Base-by-base conservation (phyloP, 805 yeast genomes). In the Starmera dryadoides region DNA sequence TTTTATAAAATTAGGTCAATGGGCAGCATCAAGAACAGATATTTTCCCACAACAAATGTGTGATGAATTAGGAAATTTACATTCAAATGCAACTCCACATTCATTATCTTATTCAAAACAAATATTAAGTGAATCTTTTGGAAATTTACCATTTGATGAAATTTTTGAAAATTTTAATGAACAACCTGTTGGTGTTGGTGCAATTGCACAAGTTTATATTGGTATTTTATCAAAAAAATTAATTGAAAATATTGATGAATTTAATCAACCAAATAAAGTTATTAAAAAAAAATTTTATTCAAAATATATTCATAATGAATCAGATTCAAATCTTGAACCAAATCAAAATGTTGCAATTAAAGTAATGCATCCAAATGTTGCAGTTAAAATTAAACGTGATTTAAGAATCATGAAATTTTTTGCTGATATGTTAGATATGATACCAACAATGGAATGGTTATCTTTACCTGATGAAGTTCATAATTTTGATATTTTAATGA, bases 21-120 rank as follows among this genome's bases (percentile, higher is more conserved):
- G 99, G 99, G 98, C 98, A 0, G 97, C 97, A 3, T 84, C 96
- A 10, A 75, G 99, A 59, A 86, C 95, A 0, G 99, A 93, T 61
- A 82, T 93, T 26, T 91, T 93, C 62, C 82, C 96, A 3, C 66
- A 63, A 35, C 85, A 74, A 31, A 62, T 91, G 59, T 91, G 98
- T 58, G 74, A 75, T 18, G 88, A 85, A 53, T 63, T 93, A 49
- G 75, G 86, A 9, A 63, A 73, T 19, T 63, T 93, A 40, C 99
- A 93, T 59, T 85, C 96, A 5, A 77, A 86, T 54, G 91, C 88
- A 9, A 77, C 73, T 42, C 71, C 81, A 6, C 99, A 93, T 64
- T 63, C 83, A 0, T 58, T 86, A 25, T 47, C 54, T 1, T 69
- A 71, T 36, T 87, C 98, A 1, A 73, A 74, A 50, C 50, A 59